Evolutionary conservation across 2,329 filamentous ascomycete genomes (phyloP).

Genomic region (Biscogniauxia marginata): DNA sequence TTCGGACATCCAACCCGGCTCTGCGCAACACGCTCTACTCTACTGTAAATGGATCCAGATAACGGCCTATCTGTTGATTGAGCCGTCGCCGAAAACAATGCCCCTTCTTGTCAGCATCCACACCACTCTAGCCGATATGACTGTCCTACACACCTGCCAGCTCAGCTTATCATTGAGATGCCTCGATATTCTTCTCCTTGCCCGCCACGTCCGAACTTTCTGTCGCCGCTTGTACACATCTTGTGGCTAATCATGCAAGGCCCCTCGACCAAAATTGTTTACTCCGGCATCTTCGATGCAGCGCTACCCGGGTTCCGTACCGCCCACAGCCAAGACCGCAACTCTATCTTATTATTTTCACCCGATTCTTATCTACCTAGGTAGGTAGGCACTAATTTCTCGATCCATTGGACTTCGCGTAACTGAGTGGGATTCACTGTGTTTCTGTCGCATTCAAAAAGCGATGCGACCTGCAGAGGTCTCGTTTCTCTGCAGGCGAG

Average conservation of each 20-base stretch:
- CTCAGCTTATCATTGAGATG: slow-evolving; percentile 3
- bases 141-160: slow-evolving; percentile 16
- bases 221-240: neutral
- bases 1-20: slow-evolving; percentile 12
- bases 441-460: slow-evolving; percentile 13
- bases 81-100: neutral
- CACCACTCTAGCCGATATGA: slow-evolving; percentile 14
- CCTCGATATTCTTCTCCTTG: neutral
- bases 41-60: slow-evolving; percentile 17
- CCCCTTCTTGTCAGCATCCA: slow-evolving; percentile 12
- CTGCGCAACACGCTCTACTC: slow-evolving; percentile 12
- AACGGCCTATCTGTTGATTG: slow-evolving; percentile 13
- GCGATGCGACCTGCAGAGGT: slow-evolving; percentile 19
- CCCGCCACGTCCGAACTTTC: neutral
- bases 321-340: neutral
- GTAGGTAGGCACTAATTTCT: neutral
- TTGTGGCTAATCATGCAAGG: neutral
- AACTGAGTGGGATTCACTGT: slow-evolving; percentile 14
- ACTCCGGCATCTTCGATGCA: neutral
- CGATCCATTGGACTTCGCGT: slow-evolving; percentile 10
- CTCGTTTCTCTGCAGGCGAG: slow-evolving; percentile 17
- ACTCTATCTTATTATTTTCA: neutral
- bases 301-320: neutral
- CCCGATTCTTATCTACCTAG: neutral
- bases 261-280: neutral